Base-by-base conservation (phyloP, 2,329 filamentous ascomycete species). In the Zasmidium cellare region DNA sequence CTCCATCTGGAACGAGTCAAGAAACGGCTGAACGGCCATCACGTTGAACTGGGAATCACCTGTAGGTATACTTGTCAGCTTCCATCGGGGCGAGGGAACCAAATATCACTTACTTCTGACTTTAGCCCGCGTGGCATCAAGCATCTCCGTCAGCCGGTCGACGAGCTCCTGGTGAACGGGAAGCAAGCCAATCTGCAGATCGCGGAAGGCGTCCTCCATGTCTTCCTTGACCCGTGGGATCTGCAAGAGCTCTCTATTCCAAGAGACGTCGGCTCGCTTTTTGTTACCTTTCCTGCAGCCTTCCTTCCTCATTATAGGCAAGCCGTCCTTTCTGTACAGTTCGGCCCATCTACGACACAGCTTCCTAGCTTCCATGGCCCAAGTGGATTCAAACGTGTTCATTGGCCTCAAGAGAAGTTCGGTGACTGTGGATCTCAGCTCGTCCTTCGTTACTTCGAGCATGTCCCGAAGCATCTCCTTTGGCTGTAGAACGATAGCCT, bases 11-110 rank as follows among this genome's bases (percentile, higher is more conserved):
- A 63, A 25, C 22, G 51, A 52, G 12, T 61, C 57, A 1, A 61
- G 53, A 24, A 57, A 65, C 12, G 55, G 51, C 7, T 55, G 12
- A 2, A 63, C 47, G 3, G 52, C 56, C 61, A 65, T 57, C 7
- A 62, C 6, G 1, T 48, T 55, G 16, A 55, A 35, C 28, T 60
- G 54, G 11, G 51, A 51, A 23, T 51, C 47, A 14, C 24, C 49
- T 51, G 22, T n/a, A n/a, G n/a, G n/a, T n/a, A n/a, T n/a, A n/a
- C n/a, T n/a, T n/a, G n/a, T n/a, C n/a, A n/a, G n/a, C n/a, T n/a
- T n/a, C n/a, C n/a, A n/a, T n/a, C n/a, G n/a, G n/a, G n/a, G n/a
- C n/a, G n/a, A n/a, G n/a, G n/a, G n/a, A n/a, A n/a, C n/a, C n/a
- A n/a, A n/a, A n/a, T n/a, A n/a, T n/a, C n/a, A 41, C 35, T 9